Percentiles rank a stretch among this genome's conserved stretches.
These are phyloP conservation scores for Ascocoryne sarcoides DNA, from an alignment of 2,329 filamentous ascomycete genomes.

Conservation along the genomic window DNA sequence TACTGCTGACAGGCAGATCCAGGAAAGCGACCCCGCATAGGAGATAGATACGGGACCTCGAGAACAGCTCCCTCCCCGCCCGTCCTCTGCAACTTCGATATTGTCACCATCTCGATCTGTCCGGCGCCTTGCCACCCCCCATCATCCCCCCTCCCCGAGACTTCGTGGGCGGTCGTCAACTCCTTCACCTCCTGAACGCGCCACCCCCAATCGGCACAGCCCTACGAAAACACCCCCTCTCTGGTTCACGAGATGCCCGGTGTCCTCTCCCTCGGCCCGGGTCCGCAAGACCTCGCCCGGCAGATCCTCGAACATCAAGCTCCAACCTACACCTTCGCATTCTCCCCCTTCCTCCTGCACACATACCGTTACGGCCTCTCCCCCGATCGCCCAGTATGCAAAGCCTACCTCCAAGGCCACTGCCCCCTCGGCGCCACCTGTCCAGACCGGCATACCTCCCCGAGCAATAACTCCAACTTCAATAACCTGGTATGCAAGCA, in stretches of 20 bases:
- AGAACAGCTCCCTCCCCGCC: too few species aligned
- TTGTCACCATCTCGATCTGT: too few species aligned
- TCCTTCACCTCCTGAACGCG: too few species aligned
- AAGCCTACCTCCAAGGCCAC: slow-evolving; percentile 74
- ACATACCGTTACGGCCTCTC: slow-evolving; percentile 81
- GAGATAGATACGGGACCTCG: too few species aligned
- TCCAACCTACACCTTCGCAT: slow-evolving; percentile 63
- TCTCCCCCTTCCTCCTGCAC: slow-evolving; percentile 74
- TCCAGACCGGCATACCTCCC: slow-evolving; percentile 56
- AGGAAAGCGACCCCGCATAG: too few species aligned
- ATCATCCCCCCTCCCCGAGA: too few species aligned
- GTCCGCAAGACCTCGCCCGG: slow-evolving; percentile 22
- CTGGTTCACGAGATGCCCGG: slow-evolving; percentile 6
- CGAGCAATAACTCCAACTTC: slow-evolving; percentile 4
- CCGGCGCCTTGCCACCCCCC: too few species aligned
- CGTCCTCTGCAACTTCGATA: too few species aligned
- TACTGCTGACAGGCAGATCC: too few species aligned
- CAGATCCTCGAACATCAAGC: slow-evolving; percentile 49
- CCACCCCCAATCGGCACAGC: too few species aligned
- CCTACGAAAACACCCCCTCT: too few species aligned
- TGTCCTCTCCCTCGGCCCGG: slow-evolving; percentile 20
- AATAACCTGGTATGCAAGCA: slow-evolving; percentile 92
- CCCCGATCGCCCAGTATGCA: slow-evolving; percentile 71
- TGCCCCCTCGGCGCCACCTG: slow-evolving; percentile 80
- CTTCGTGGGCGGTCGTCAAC: too few species aligned